phyloP scores from a whole-genome alignment of 2,329 filamentous ascomycete genomes.

The Fusarium protoensiforme region DNA sequence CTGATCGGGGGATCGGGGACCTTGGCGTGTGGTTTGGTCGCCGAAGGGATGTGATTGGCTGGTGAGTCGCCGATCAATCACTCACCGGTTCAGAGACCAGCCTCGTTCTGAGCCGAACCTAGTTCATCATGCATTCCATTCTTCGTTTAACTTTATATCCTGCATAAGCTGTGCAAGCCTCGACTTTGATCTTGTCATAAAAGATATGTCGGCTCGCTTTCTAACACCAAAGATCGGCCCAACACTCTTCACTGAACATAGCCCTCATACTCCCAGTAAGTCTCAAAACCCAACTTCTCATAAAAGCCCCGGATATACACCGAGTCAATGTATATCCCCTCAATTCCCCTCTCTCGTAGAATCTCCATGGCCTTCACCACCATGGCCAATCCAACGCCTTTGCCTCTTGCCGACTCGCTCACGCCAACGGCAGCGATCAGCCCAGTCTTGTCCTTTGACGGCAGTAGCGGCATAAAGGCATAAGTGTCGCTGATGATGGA shows the following conservation, averaged over 20 bases:
- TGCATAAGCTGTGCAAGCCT: background rate
- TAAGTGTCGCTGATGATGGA: background rate
- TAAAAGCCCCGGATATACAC: slow-evolving; percentile 38
- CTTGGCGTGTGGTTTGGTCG: background rate
- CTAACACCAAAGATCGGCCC: too few relatives aligned
- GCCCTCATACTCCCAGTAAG: slow-evolving; percentile 32
- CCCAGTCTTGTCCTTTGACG: slow-evolving; percentile 32
- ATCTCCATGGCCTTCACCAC: slow-evolving; percentile 38
- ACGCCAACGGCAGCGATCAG: slow-evolving; percentile 38
- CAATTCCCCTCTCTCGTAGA: slow-evolving; percentile 30
- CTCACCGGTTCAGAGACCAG: background rate
- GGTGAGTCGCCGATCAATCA: background rate
- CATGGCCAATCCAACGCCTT: slow-evolving; percentile 32
- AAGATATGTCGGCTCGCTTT: too few relatives aligned
- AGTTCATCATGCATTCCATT: background rate
- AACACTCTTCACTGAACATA: background rate
- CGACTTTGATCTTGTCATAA: background rate
- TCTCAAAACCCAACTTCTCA: slow-evolving; percentile 30
- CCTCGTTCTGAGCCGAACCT: background rate
- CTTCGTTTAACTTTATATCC: background rate
- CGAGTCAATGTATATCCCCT: slow-evolving; percentile 34
- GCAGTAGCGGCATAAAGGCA: slow-evolving; percentile 34
- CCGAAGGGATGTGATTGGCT: background rate
- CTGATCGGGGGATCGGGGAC: background rate
- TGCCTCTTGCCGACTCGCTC: slow-evolving; percentile 31